Evolutionary conservation across 2,329 filamentous ascomycete species (phyloP).

Genomic region (Neofusicoccum sp.): DNA sequence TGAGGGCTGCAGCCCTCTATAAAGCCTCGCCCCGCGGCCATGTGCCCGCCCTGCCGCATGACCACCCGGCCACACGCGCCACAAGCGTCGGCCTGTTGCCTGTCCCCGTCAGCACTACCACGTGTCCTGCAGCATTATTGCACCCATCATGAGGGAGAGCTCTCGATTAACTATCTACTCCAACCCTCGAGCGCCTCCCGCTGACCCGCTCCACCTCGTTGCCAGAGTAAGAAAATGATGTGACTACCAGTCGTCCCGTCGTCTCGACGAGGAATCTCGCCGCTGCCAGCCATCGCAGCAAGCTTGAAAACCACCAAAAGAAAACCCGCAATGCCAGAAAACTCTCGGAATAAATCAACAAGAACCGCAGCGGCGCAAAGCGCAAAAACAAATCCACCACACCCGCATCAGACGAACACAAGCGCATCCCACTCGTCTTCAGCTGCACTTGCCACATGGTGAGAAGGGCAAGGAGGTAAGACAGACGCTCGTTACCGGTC

Average conservation of each 20-base stretch:
- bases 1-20: conserved; percentile 10
- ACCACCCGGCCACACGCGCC: background rate
- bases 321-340: conserved; percentile 5
- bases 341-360: conserved; percentile 33
- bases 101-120: background rate
- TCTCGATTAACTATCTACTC: conserved; percentile 12
- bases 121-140: background rate
- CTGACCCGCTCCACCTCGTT: conserved; percentile 11
- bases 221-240: background rate
- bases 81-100: no score
- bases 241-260: background rate
- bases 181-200: background rate
- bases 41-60: conserved; percentile 8
- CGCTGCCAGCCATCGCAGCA: conserved; percentile 12
- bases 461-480: conserved; percentile 35
- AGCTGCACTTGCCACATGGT: conserved; percentile 1
- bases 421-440: conserved; percentile 40
- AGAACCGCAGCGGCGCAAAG: conserved; percentile 37
- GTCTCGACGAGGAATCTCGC: conserved; percentile 23
- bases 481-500: conserved; percentile 46
- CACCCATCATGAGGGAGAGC: conserved; percentile 10
- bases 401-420: conserved; percentile 25
- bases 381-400: conserved; percentile 42
- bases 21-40: conserved; percentile 4
- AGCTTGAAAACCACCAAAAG: conserved; percentile 8